These are phyloP conservation scores for Apiospora saccharicola DNA, from an alignment of 2,329 filamentous ascomycete genomes.

Conservation along the genomic window DNA sequence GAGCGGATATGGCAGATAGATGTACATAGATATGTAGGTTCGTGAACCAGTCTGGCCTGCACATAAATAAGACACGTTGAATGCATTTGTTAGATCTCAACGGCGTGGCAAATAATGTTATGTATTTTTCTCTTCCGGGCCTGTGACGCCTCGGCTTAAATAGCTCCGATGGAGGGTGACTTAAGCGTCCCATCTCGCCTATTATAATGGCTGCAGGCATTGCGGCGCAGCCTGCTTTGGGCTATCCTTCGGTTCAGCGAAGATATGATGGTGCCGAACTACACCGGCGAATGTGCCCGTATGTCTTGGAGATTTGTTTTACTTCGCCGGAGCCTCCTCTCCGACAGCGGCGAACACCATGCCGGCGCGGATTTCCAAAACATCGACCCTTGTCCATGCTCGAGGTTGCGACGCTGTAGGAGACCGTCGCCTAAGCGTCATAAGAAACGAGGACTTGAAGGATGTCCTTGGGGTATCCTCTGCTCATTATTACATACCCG, in stretches of 20 bases:
- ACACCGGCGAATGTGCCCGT: neutral
- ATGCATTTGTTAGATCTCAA: neutral
- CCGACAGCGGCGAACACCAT: too few species aligned
- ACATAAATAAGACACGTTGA: neutral
- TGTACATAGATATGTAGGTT: neutral
- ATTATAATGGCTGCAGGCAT: neutral
- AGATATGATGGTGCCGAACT: neutral
- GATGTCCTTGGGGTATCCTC: neutral
- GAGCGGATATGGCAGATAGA: neutral
- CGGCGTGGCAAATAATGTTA: neutral
- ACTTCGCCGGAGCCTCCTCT: neutral
- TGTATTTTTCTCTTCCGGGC: neutral
- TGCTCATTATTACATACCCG: too few species aligned
- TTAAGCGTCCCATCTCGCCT: neutral
- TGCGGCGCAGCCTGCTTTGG: conserved; percentile 5
- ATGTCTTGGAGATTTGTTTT: neutral
- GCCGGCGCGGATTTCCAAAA: neutral
- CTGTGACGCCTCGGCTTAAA: conserved; percentile 6
- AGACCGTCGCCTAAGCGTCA: neutral
- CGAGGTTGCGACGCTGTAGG: neutral
- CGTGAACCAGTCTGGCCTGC: neutral
- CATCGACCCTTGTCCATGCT: neutral
- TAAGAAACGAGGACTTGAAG: neutral
- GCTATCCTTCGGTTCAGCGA: neutral
- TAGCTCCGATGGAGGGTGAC: neutral